These are phyloP conservation scores for Aspergillus carbonarius DNA, from an alignment of 2,329 filamentous ascomycete species.

Conservation along the genomic window DNA sequence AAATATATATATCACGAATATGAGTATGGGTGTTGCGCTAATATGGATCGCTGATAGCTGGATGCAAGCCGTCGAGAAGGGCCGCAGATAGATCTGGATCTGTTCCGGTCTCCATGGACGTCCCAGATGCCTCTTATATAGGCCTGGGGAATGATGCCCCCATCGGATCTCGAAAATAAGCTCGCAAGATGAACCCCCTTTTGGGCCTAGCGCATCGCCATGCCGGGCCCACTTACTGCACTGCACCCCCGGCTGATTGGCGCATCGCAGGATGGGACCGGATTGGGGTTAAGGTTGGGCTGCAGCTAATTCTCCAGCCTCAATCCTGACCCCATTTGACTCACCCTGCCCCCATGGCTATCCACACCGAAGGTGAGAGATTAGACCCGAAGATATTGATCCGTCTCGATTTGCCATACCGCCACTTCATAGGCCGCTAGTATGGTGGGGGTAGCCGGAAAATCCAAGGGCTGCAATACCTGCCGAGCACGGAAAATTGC, in stretches of 20 bases:
- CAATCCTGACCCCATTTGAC: neutral
- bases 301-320: neutral
- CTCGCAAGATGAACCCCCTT: slow-evolving; percentile 1
- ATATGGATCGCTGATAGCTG: too few relatives aligned
- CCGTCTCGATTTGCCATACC: too few relatives aligned
- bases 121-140: neutral
- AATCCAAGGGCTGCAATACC: slow-evolving; percentile 5
- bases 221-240: neutral
- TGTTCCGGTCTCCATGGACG: neutral
- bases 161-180: neutral
- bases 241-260: neutral
- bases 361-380: neutral
- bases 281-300: neutral
- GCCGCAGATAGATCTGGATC: too few relatives aligned
- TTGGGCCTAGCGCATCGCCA: neutral
- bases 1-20: neutral
- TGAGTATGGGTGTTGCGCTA: too few relatives aligned
- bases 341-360: neutral
- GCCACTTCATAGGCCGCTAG: neutral
- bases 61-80: too few relatives aligned
- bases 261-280: neutral
- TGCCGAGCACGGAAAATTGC: slow-evolving; percentile 6
- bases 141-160: neutral
- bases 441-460: slow-evolving; percentile 5
- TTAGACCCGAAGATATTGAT: neutral